Percentiles rank a stretch among this genome's conserved stretches.
Evolutionary conservation across 257 asterid species (phyloP).

Genomic region (Nyctanthes arbortristis): DNA sequence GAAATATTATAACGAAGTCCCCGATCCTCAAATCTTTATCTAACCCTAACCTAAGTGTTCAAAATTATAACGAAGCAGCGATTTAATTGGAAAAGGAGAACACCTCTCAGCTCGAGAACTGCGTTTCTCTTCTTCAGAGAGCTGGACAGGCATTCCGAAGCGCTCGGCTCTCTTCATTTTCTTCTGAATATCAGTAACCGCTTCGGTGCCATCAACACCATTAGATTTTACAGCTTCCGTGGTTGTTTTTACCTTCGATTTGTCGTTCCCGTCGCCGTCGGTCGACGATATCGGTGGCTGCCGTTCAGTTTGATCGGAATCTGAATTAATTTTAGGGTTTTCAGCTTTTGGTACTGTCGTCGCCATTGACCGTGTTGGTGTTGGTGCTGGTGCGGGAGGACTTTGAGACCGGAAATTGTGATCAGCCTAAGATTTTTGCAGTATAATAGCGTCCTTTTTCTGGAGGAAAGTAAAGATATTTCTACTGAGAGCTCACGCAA

Average conservation of each 20-base stretch:
- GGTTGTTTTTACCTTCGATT: slow-evolving; percentile 31
- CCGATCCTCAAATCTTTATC: too few relatives aligned
- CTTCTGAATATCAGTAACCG: slow-evolving; percentile 66
- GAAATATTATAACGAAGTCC: neutral
- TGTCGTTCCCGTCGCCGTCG: slow-evolving; percentile 39
- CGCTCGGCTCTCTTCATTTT: slow-evolving; percentile 93
- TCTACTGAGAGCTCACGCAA: too few relatives aligned
- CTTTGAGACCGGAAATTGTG: neutral
- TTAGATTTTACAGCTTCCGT: slow-evolving; percentile 22
- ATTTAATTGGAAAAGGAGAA: neutral
- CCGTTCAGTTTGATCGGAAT: slow-evolving; percentile 42
- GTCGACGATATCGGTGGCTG: neutral
- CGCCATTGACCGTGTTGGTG: slow-evolving; percentile 29
- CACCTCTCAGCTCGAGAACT: slow-evolving; percentile 87
- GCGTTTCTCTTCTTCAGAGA: slow-evolving; percentile 48
- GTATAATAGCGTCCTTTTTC: too few relatives aligned
- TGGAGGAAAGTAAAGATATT: too few relatives aligned
- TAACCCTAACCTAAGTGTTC: neutral
- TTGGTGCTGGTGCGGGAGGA: neutral
- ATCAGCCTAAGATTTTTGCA: neutral
- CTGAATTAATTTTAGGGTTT: slow-evolving; percentile 53
- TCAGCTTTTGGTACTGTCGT: slow-evolving; percentile 43
- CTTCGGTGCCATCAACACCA: slow-evolving; percentile 36
- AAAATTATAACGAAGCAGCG: neutral
- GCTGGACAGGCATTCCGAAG: slow-evolving; percentile 71